Percentiles rank a stretch among this genome's conserved stretches.
Evolutionary conservation across 2,329 filamentous ascomycete species (phyloP).

Genomic region (Calonectria naviculata): DNA sequence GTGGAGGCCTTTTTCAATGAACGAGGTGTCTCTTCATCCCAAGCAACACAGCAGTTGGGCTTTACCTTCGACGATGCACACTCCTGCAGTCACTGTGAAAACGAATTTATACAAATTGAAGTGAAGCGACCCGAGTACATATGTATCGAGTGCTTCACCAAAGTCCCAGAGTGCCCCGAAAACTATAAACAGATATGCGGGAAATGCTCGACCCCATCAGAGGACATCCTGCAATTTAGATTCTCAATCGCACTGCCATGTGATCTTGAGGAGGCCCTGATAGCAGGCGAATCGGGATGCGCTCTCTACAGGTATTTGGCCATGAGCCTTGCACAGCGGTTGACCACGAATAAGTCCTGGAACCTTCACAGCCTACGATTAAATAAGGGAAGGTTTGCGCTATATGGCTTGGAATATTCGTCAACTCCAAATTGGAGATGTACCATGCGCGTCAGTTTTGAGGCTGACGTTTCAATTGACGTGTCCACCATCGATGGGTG

Average conservation of each 20-base stretch:
- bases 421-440: background rate
- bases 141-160: background rate
- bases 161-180: background rate
- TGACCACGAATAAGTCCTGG: too few relatives aligned
- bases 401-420: background rate
- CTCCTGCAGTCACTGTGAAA: background rate
- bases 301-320: background rate
- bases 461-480: too few relatives aligned
- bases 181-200: background rate
- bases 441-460: background rate
- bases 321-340: too few relatives aligned
- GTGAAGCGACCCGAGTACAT: too few relatives aligned
- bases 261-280: background rate
- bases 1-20: background rate
- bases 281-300: background rate
- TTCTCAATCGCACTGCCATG: background rate
- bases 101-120: background rate
- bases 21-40: background rate
- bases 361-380: background rate
- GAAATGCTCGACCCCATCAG: background rate
- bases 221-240: background rate
- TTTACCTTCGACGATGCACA: background rate
- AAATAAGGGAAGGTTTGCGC: background rate
- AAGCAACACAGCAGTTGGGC: constrained; percentile 21
- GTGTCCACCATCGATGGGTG: background rate